These are phyloP conservation scores for Byssochlamys sp. DNA, from an alignment of 2,329 filamentous ascomycete species.

Conservation along the genomic window DNA sequence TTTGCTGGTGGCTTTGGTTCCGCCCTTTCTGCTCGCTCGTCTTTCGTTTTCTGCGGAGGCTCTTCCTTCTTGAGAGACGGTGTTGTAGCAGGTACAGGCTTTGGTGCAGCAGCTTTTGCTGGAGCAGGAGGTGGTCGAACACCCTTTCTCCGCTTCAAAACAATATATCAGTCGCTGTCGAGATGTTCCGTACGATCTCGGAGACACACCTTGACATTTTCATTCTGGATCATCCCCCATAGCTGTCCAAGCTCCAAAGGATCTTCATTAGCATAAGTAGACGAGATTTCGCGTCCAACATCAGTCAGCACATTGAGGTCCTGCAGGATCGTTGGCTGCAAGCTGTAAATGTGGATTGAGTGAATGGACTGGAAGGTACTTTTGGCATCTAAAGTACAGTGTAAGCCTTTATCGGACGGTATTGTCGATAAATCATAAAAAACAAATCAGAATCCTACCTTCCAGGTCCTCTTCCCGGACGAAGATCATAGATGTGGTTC, in stretches of 20 bases:
- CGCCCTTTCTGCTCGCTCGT: slow-evolving; percentile 13
- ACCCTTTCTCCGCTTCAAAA: slow-evolving; percentile 38
- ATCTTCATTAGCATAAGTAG: slow-evolving; percentile 50
- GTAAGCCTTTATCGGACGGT: neutral
- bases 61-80: slow-evolving; percentile 21
- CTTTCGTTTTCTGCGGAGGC: slow-evolving; percentile 12
- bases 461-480: slow-evolving; percentile 64
- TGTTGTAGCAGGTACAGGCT: slow-evolving; percentile 28
- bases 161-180: slow-evolving; percentile 3
- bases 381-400: slow-evolving; percentile 48
- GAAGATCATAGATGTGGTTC: slow-evolving; percentile 54
- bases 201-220: slow-evolving; percentile 48
- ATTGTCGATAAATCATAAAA: neutral
- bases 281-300: slow-evolving; percentile 53
- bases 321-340: slow-evolving; percentile 61
- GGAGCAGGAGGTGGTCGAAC: slow-evolving; percentile 30
- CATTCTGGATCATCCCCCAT: slow-evolving; percentile 69
- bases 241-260: slow-evolving; percentile 48
- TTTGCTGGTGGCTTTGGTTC: slow-evolving; percentile 23
- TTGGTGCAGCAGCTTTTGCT: slow-evolving; percentile 21
- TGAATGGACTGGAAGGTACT: slow-evolving; percentile 61
- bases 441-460: slow-evolving; percentile 36
- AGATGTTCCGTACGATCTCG: neutral
- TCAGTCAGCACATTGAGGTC: slow-evolving; percentile 65
- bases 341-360: slow-evolving; percentile 78